Evolutionary conservation across 306 rosid species (phyloP).

Genomic region (Vigna mungo): DNA sequence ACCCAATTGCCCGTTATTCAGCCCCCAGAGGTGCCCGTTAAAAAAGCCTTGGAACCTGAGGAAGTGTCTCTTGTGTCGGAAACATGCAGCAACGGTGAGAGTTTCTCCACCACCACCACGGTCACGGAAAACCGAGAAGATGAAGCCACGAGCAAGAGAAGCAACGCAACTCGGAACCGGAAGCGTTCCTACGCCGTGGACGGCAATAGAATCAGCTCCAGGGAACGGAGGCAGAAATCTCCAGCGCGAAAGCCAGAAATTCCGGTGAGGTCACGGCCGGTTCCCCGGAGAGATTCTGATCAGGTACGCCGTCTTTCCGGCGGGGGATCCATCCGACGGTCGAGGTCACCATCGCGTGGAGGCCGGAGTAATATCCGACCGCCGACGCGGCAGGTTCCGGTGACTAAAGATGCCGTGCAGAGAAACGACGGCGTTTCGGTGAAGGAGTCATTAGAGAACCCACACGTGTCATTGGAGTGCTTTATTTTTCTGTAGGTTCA

Average conservation of each 20-base stretch:
- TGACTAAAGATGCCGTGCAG: constrained; percentile 34
- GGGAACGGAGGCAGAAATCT: constrained; percentile 53
- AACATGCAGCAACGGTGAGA: constrained; percentile 65
- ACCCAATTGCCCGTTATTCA: constrained; percentile 47
- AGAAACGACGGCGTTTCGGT: constrained; percentile 43
- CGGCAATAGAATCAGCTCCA: constrained; percentile 44
- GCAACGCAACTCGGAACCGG: constrained; percentile 49
- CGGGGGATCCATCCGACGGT: constrained; percentile 49
- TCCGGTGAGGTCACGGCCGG: constrained; percentile 39
- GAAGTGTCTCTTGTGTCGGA: constrained; percentile 65
- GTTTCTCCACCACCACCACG: constrained; percentile 65
- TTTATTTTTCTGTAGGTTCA: constrained; percentile 82
- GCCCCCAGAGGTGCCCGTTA: constrained; percentile 16
- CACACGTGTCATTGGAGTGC: constrained; percentile 84
- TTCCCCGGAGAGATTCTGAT: constrained; percentile 52
- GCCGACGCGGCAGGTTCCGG: constrained; percentile 40
- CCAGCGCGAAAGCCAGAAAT: constrained; percentile 52
- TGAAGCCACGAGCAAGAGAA: constrained; percentile 74
- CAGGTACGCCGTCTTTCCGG: constrained; percentile 54
- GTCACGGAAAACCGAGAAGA: constrained; percentile 67
- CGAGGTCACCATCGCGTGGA: constrained; percentile 76
- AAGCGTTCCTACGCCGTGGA: constrained; percentile 60
- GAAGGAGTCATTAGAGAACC: constrained; percentile 78
- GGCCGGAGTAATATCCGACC: constrained; percentile 49
- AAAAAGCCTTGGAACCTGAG: constrained; percentile 45